A percentile compares a stretch with the other conserved stretches of the same genome.
Evolutionary conservation across 2,329 filamentous ascomycete species (phyloP).

Genomic region (Thelonectria discophora): DNA sequence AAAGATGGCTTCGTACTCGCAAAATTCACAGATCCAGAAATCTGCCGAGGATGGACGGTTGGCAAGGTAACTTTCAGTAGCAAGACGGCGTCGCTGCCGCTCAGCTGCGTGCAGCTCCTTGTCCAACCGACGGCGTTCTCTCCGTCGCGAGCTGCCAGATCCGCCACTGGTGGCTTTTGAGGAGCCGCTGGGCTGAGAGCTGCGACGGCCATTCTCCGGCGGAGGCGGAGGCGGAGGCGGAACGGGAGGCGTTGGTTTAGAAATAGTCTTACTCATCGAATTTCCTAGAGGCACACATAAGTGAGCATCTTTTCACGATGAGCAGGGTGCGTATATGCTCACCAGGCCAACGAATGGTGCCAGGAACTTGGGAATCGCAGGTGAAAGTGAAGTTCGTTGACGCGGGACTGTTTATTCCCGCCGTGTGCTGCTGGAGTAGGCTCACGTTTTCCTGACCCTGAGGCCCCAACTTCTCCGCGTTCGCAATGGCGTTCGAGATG

Average conservation of each 20-base stretch:
- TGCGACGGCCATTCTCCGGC: slow-evolving; percentile 21
- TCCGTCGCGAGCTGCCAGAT: slow-evolving; percentile 53
- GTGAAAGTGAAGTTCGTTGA: slow-evolving; percentile 97
- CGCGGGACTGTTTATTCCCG: slow-evolving; percentile 69
- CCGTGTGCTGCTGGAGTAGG: slow-evolving; percentile 74
- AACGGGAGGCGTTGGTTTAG: slow-evolving; percentile 30
- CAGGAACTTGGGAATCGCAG: slow-evolving; percentile 88
- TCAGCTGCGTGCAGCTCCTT: slow-evolving; percentile 81
- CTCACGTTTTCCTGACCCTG: slow-evolving; percentile 81
- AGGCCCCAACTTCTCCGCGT: slow-evolving; percentile 75
- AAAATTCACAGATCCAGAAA: slow-evolving; percentile 97
- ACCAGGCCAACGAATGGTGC: slow-evolving; percentile 79
- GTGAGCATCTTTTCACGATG: slow-evolving; percentile 12
- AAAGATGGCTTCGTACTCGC: slow-evolving; percentile 96
- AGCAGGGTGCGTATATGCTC: slow-evolving; percentile 32
- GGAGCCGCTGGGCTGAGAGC: slow-evolving; percentile 46
- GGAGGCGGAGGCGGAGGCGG: background rate
- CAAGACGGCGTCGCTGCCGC: slow-evolving; percentile 77
- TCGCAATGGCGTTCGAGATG: slow-evolving; percentile 91
- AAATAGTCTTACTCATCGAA: slow-evolving; percentile 35
- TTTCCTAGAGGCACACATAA: slow-evolving; percentile 34
- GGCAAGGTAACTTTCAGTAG: slow-evolving; percentile 79
- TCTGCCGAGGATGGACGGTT: slow-evolving; percentile 76
- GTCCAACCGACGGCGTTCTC: slow-evolving; percentile 71
- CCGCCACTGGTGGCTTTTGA: slow-evolving; percentile 45